Base-by-base conservation (phyloP, 805 yeast genomes). In the Yarrowia keelungensis region DNA sequence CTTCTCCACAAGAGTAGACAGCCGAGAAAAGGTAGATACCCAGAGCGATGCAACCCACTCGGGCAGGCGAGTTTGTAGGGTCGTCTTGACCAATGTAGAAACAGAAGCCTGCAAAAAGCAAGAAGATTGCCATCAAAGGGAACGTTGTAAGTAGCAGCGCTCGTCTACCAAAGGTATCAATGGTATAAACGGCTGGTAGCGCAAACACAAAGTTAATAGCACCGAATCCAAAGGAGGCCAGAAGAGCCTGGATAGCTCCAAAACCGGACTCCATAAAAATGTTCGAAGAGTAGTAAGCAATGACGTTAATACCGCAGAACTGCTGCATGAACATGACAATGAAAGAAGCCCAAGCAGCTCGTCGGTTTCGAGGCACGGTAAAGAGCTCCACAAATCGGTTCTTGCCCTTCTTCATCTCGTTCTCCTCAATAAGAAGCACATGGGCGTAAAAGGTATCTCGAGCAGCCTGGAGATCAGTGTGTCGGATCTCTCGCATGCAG, bases 271-370 rank as follows among this genome's bases (percentile, higher is more conserved):
- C 83, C 32, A 83, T 77, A 79, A 91, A 91, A 69, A 91, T 91
- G 10, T 89, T 82, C 0, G 95, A 88, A 0, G 94, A 89, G 78
- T 90, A 91, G 79, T 90, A 89, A n/a, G 96, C 94, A 78, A 91
- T 90, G 67, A 91, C 94, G 75, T 91, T 91, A 77, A 91, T 86
- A 74, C 97, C 97, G 79, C 97, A 91, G 80, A 91, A 89, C 77
- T 91, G 97, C 80, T 91, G 97, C 91, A 89, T 89, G 75, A 91
- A 89, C 87, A 92, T 91, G 70, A 88, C 91, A 72, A 91, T 83
- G 85, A 89, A 89, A 4, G 96, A 87, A 69, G 91, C 97, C 69
- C 89, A 73, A 10, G 91, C 86, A 68, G 95, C 96, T 75, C 91
- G 89, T 79, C 97, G 86, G 77, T 90, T 90, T 81, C 97, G 86